phyloP scores from a whole-genome alignment of 345 rosid genomes.

The Melastoma malabathricum region DNA sequence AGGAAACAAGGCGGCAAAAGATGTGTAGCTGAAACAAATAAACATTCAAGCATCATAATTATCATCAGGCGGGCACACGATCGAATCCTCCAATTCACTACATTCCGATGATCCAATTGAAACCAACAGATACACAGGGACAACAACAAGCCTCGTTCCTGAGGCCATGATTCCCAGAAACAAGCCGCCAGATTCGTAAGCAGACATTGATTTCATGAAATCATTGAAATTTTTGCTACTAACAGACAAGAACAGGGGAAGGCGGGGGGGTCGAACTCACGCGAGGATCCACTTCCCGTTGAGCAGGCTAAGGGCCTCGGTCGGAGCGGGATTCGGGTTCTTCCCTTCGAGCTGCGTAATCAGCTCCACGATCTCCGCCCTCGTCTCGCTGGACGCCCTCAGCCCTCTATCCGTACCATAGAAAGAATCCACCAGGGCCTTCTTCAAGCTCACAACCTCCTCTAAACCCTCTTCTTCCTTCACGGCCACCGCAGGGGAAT shows the following conservation, averaged over 20 bases:
- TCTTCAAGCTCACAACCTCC: slow-evolving; percentile 40
- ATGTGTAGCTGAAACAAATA: slow-evolving; percentile 30
- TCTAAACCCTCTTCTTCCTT: slow-evolving; percentile 9
- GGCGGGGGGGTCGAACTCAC: slow-evolving; percentile 24
- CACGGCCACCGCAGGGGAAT: slow-evolving; percentile 7
- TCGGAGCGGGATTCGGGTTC: slow-evolving; percentile 82
- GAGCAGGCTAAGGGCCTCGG: slow-evolving; percentile 64
- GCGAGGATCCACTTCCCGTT: slow-evolving; percentile 91
- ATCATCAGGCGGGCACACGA: too few species aligned
- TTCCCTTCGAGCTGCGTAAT: slow-evolving; percentile 73
- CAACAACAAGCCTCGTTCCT: too few species aligned
- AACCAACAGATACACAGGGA: too few species aligned
- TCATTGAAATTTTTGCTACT: neutral
- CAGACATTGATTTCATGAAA: neutral
- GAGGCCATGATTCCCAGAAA: too few species aligned
- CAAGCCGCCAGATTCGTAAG: too few species aligned
- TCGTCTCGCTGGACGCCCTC: slow-evolving; percentile 61
- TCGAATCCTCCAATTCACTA: too few species aligned
- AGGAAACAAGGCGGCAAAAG: slow-evolving; percentile 67
- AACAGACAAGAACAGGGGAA: neutral
- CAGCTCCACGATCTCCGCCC: slow-evolving; percentile 82
- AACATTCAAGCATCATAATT: too few species aligned
- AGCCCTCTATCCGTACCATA: slow-evolving; percentile 75
- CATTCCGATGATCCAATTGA: too few species aligned
- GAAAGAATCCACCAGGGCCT: slow-evolving; percentile 47